phyloP scores from a whole-genome alignment of 2,329 filamentous ascomycete species.

The Arthrobotrys sinensis region DNA sequence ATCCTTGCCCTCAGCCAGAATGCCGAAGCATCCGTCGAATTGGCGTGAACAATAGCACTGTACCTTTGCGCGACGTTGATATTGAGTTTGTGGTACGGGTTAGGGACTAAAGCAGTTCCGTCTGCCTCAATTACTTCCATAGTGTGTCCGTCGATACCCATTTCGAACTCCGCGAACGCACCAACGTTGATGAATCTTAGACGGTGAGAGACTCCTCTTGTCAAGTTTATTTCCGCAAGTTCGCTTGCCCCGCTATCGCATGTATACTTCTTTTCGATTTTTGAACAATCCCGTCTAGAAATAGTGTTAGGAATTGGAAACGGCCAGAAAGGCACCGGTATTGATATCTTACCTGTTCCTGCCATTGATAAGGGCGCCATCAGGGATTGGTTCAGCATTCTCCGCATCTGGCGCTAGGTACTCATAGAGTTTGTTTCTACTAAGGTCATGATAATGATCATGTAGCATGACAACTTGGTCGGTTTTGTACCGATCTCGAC shows the following conservation, averaged over 20 bases:
- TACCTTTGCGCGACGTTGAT: conserved; percentile 81
- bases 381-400: conserved; percentile 77
- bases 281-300: conserved; percentile 57
- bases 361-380: conserved; percentile 77
- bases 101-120: conserved; percentile 76
- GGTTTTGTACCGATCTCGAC: conserved; percentile 72
- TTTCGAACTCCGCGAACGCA: conserved; percentile 80
- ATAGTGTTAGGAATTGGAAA: conserved; percentile 2
- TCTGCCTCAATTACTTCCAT: conserved; percentile 80
- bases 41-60: conserved; percentile 76
- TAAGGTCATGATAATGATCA: conserved; percentile 79
- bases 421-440: conserved; percentile 71
- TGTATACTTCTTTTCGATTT: conserved; percentile 45
- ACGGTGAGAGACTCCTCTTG: conserved; percentile 75
- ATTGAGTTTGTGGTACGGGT: conserved; percentile 75
- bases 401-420: conserved; percentile 73
- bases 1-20: conserved; percentile 79
- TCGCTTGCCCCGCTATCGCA: conserved; percentile 50
- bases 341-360: conserved; percentile 47
- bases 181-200: conserved; percentile 80
- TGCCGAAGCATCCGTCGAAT: conserved; percentile 71
- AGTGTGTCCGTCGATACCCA: conserved; percentile 76
- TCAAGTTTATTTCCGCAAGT: conserved; percentile 70
- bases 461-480: conserved; percentile 79
- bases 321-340: not conserved